Conservation (phyloP, 139 green algal genomes). For the Choricystis sp. region DNA sequence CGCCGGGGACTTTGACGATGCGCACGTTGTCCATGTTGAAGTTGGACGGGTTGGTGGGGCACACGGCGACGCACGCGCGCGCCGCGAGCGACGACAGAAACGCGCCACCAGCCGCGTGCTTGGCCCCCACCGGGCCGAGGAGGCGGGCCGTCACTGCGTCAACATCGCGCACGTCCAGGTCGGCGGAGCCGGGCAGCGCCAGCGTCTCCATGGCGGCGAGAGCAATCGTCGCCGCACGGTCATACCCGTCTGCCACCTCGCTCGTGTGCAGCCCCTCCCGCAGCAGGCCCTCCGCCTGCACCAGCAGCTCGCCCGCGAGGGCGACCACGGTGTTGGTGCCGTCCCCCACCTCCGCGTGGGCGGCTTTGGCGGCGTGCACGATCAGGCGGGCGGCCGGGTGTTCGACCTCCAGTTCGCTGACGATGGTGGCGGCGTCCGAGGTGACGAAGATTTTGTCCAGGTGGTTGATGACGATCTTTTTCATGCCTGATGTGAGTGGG, state of each 20-base stretch:
- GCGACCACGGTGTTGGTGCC: constrained; percentile 93
- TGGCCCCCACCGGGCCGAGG: constrained; percentile 60
- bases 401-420: constrained; percentile 90
- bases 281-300: constrained; percentile 73
- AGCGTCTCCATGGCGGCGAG: constrained; percentile 71
- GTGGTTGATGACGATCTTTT: constrained; percentile 99
- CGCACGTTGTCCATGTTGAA: constrained; percentile 99
- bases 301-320: constrained; percentile 86
- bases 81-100: constrained; percentile 75
- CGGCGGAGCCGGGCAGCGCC: constrained; percentile 55
- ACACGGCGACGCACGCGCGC: constrained; percentile 80
- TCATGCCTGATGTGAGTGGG: constrained; percentile 72
- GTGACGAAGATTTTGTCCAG: constrained; percentile 98
- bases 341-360: constrained; percentile 92
- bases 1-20: constrained; percentile 82
- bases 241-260: constrained; percentile 91
- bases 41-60: constrained; percentile 82
- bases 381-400: constrained; percentile 93
- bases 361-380: constrained; percentile 78
- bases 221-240: constrained; percentile 56
- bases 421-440: constrained; percentile 85
- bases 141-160: constrained; percentile 53
- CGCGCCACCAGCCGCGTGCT: constrained; percentile 82
- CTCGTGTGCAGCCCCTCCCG: constrained; percentile 76
- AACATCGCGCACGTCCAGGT: constrained; percentile 65